Evolutionary conservation across 176 grass and related monocot genomes (phyloP), one percentile per base, ranked within the genome.

Genomic region (Cenchrus purpureus): DNA sequence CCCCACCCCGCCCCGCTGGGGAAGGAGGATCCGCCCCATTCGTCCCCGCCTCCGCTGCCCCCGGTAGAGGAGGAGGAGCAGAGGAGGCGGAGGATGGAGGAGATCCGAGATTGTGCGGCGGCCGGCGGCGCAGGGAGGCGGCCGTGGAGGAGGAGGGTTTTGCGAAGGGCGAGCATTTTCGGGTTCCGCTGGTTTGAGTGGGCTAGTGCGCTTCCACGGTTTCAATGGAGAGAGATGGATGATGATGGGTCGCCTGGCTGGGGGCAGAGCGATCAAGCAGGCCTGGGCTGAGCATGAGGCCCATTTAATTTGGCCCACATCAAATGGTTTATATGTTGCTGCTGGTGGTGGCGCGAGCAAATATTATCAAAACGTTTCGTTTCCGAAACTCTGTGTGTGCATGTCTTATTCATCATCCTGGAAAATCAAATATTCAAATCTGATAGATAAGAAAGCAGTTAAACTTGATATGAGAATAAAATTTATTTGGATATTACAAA

Each of bases 101-200:
- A 79, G 83, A 89, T 81, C 74, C 79, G 86, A 25, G 82, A 67
- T 32, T 44, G 3, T 12, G 32, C 42, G 43, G 69, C 45, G 57
- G 80, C 40, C 79, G 87, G 78, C 75, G 90, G 80, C 69, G 74
- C 66, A 46, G 90, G 71, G 43, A 90, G 85, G 85, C 90, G 76
- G 78, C 87, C 78, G 31, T 84, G 86, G 87, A 97, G 92, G 75
- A 97, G 87, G 75, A 97, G 87, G 72, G 82, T 86, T 93, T 84
- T 89, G 84, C 87, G 84, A 44, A 92, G 76, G 76, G 81, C 84
- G 71, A 92, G 64, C 87, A 92, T 92, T 81, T 81, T 89, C n/a
- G 16, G 29, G 49, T 52, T 85, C 48, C 55, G 49, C 56, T 65
- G n/a, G 60, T 77, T 56, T 37, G 72, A 78, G 75, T 89, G 88